Conservation (phyloP, 176 grass and related monocot species). For the Musa acuminata region DNA sequence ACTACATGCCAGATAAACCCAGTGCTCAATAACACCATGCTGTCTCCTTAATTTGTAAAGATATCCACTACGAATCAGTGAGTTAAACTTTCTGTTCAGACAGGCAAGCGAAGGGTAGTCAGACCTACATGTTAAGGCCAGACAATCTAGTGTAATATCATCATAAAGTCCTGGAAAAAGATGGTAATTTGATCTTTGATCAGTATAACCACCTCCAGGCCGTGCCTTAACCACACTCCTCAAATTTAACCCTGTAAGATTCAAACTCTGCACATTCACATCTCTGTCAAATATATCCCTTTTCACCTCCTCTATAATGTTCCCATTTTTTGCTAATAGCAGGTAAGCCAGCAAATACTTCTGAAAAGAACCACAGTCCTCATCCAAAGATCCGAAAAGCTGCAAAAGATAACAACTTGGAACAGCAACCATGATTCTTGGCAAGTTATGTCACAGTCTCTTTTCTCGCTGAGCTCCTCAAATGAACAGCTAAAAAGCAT, state of each 20-base stretch:
- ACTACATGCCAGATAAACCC: constrained; percentile 67
- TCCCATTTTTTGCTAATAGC: constrained; percentile 45
- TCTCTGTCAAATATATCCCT: constrained; percentile 22
- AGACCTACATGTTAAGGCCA: constrained; percentile 67
- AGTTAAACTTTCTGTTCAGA: constrained; percentile 60
- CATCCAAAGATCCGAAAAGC: constrained; percentile 42
- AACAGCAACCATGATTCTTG: constrained; percentile 36
- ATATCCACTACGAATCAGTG: constrained; percentile 64
- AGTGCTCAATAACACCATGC: constrained; percentile 60
- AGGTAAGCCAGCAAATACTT: constrained; percentile 53
- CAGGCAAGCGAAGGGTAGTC: constrained; percentile 59
- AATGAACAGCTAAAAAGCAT: constrained; percentile 2
- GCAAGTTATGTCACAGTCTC: constrained; percentile 36
- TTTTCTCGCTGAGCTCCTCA: constrained; percentile 24
- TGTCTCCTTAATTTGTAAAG: constrained; percentile 58
- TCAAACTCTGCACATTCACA: constrained; percentile 21
- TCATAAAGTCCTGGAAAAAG: constrained; percentile 64
- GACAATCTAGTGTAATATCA: constrained; percentile 67
- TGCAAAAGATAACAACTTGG: constrained; percentile 39
- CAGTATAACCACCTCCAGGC: constrained; percentile 29
- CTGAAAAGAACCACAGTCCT: constrained; percentile 55
- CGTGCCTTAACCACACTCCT: constrained; percentile 30
- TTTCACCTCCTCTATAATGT: constrained; percentile 31
- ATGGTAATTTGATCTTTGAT: constrained; percentile 47
- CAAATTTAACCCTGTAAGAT: constrained; percentile 32